Base-by-base conservation (phyloP, 2,329 filamentous ascomycete genomes). In the Diatrype stigma region DNA sequence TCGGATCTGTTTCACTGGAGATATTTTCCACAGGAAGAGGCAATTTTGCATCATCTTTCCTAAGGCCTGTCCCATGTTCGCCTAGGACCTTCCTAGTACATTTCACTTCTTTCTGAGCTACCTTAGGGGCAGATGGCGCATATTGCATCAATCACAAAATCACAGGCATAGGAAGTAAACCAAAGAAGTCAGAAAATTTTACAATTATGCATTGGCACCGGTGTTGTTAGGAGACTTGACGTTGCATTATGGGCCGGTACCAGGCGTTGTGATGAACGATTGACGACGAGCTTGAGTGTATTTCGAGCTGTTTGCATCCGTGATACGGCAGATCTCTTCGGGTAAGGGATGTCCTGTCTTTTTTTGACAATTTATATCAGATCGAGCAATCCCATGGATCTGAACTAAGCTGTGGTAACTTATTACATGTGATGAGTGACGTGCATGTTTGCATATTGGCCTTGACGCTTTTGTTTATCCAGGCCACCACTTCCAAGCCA, bases 1-100 rank as follows among this genome's bases (percentile, higher is more conserved):
- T 44, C 46, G 52, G 44, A 47, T 62, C 49, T 59, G 48, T 57
- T 63, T 60, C 61, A 52, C 49, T 63, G 60, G 56, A 61, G 56
- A 61, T 62, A 62, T 49, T 60, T 59, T 38, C 47, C 47, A 56
- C 48, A 52, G 55, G 52, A 50, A 56, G 55, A 52, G 37, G 21
- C 19, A 47, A 57, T 61, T 59, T 60, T 58, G 49, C 57, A 56
- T 60, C 54, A 51, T 53, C 51, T 57, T 55, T 56, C 53, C 50
- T 52, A 55, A 52, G 54, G 56, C 51, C 52, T 54, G 56, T 55
- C 48, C 49, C 51, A 57, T 61, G 12, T 57, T 59, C 55, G 47
- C 54, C 55, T 51, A 46, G 56, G 56, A 48, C 53, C 60, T 60
- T 60, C 56, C 59, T 52, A 50, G 56, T 58, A 61, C 56, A 60